Evolutionary conservation across 768 basidiomycete genomes (phyloP).

Genomic region (Dictyophora rubrovolvata): DNA sequence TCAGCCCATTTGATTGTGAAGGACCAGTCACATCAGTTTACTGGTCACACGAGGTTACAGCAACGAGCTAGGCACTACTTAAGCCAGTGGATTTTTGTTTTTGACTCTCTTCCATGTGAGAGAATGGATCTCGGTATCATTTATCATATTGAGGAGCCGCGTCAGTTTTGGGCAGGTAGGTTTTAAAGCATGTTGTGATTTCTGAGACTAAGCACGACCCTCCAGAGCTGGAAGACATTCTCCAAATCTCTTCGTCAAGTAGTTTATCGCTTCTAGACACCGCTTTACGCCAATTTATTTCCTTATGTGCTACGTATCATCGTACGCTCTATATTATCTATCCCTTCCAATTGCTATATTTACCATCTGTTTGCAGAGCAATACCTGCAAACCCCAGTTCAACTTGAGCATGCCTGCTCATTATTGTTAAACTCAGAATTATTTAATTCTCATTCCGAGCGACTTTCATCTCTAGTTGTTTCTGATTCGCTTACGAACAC

Average conservation of each 20-base stretch:
- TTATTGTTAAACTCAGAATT: conserved; percentile 76
- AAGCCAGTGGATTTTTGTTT: not conserved
- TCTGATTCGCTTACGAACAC: conserved; percentile 46
- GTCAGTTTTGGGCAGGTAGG: conserved; percentile 88
- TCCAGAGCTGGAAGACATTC: conserved; percentile 79
- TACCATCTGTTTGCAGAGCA: conserved; percentile 42
- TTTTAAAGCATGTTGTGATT: conserved; percentile 8
- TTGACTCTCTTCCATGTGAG: not conserved
- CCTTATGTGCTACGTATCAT: conserved; percentile 78
- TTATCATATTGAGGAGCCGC: conserved; percentile 73
- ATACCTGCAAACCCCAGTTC: conserved; percentile 74
- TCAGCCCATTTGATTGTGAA: not conserved
- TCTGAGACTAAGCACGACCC: not conserved
- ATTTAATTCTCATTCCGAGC: conserved; percentile 82
- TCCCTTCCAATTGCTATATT: not conserved
- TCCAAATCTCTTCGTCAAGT: conserved; percentile 51
- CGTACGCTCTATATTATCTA: conserved; percentile 35
- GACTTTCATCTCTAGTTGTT: conserved; percentile 22
- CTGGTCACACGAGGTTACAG: not conserved
- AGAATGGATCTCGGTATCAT: conserved; percentile 58
- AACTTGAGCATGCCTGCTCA: conserved; percentile 75
- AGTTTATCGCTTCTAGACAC: conserved; percentile 72
- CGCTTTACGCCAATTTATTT: conserved; percentile 63
- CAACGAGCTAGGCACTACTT: not conserved
- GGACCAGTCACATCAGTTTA: not conserved